Percentiles rank a stretch among this genome's conserved stretches.
phyloP scores from a whole-genome alignment of 345 rosid genomes.

The Eucalyptus leucophloia region DNA sequence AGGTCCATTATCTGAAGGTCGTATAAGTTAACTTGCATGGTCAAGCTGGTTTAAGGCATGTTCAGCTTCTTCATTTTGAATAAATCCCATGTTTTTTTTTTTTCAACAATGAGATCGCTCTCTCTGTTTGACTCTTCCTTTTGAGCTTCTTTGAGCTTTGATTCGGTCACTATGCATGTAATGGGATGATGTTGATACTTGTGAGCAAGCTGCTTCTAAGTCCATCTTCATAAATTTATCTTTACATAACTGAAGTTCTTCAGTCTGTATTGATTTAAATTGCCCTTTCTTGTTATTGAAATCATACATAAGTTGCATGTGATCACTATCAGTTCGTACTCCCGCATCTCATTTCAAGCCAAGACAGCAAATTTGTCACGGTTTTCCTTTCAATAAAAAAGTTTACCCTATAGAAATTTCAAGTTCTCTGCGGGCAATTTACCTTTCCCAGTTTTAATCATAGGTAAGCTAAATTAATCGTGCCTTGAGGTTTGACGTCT shows the following conservation, averaged over 20 bases:
- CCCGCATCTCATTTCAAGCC: background rate
- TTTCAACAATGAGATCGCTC: background rate
- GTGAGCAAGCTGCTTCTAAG: background rate
- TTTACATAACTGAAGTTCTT: background rate
- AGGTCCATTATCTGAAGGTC: conserved; percentile 1
- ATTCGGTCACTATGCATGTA: background rate
- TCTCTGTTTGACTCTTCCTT: background rate
- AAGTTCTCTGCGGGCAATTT: background rate
- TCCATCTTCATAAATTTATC: background rate
- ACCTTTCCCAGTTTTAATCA: background rate
- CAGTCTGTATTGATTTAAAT: background rate
- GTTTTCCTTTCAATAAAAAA: background rate
- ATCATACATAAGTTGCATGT: background rate
- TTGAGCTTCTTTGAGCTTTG: background rate
- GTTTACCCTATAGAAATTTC: background rate
- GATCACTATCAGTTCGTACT: background rate
- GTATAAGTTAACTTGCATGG: background rate
- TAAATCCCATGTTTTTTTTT: background rate
- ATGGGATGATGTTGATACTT: background rate
- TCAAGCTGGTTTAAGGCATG: background rate
- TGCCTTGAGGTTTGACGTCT: background rate
- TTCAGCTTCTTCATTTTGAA: background rate
- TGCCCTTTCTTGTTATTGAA: background rate
- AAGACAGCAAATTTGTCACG: background rate
- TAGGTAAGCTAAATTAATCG: background rate